These are phyloP conservation scores for Coemansia biformis DNA, from an alignment of 192 early-diverging fungal genomes.

Conservation along the genomic window DNA sequence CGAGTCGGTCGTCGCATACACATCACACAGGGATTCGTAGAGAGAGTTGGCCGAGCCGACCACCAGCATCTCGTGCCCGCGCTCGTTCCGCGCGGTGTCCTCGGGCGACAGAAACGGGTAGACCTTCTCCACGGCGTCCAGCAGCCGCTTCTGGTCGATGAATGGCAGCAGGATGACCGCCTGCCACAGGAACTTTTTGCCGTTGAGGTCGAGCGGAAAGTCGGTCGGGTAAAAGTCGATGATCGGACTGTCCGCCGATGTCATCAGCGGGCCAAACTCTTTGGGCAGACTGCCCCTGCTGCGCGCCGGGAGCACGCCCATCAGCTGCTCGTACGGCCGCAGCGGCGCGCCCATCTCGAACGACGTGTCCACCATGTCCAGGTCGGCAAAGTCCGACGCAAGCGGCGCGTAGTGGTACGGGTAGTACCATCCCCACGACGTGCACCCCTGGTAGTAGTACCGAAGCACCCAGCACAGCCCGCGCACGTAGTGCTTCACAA, in stretches of 20 bases:
- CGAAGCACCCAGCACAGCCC: constrained; percentile 94
- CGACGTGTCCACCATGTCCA: constrained; percentile 64
- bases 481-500: constrained; percentile 80
- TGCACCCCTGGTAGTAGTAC: constrained; percentile 93
- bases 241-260: constrained; percentile 72
- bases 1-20: constrained; percentile 22
- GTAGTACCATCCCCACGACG: constrained; percentile 97
- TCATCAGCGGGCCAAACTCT: constrained; percentile 75
- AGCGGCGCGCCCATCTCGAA: constrained; percentile 85
- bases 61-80: constrained; percentile 56
- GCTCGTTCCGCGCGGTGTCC: constrained; percentile 69
- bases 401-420: constrained; percentile 95
- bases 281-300: constrained; percentile 56
- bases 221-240: constrained; percentile 91
- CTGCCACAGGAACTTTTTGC: constrained; percentile 93
- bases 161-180: constrained; percentile 92
- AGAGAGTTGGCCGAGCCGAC: constrained; percentile 58
- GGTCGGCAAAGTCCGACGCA: constrained; percentile 73
- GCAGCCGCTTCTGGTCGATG: constrained; percentile 79
- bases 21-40: constrained; percentile 53
- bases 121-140: constrained; percentile 63
- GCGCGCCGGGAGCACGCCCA: constrained; percentile 90
- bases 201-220: constrained; percentile 90
- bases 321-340: constrained; percentile 90
- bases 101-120: constrained; percentile 64